Percentiles rank a stretch among this genome's conserved stretches.
Conservation (phyloP, 768 basidiomycete species). For the Pleurotus tuoliensis region DNA sequence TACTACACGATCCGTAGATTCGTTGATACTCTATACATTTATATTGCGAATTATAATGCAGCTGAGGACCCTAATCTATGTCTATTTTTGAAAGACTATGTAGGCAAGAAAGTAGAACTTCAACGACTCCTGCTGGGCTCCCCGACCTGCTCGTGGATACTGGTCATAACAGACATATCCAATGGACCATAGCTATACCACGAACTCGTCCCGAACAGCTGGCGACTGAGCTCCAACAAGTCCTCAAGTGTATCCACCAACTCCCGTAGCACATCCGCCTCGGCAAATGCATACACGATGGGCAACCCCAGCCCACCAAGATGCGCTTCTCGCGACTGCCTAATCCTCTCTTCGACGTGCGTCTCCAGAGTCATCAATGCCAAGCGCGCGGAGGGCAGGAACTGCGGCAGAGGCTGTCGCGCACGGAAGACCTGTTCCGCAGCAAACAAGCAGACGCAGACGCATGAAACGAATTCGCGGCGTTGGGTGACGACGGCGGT, state of each 20-base stretch:
- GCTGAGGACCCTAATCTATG: background rate
- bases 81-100: background rate
- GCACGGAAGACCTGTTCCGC: conserved; percentile 45
- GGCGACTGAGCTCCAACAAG: conserved; percentile 33
- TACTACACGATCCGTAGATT: too few relatives aligned
- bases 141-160: conserved; percentile 11
- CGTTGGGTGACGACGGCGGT: conserved; percentile 32
- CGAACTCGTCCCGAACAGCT: conserved; percentile 40
- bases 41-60: background rate
- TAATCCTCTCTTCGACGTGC: conserved; percentile 30
- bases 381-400: conserved; percentile 40
- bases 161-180: conserved; percentile 12
- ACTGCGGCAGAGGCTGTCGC: conserved; percentile 45
- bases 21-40: too few relatives aligned
- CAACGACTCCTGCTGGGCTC: conserved; percentile 6
- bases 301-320: conserved; percentile 31
- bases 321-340: conserved; percentile 12
- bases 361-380: conserved; percentile 32
- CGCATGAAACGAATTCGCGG: conserved; percentile 42
- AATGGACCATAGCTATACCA: conserved; percentile 28
- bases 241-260: conserved; percentile 40
- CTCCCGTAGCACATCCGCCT: conserved; percentile 35
- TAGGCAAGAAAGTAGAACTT: background rate
- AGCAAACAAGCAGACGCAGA: conserved; percentile 45
- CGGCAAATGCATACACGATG: conserved; percentile 38